phyloP scores from a whole-genome alignment of 768 basidiomycete species.

The Rhodotorula diobovata region DNA sequence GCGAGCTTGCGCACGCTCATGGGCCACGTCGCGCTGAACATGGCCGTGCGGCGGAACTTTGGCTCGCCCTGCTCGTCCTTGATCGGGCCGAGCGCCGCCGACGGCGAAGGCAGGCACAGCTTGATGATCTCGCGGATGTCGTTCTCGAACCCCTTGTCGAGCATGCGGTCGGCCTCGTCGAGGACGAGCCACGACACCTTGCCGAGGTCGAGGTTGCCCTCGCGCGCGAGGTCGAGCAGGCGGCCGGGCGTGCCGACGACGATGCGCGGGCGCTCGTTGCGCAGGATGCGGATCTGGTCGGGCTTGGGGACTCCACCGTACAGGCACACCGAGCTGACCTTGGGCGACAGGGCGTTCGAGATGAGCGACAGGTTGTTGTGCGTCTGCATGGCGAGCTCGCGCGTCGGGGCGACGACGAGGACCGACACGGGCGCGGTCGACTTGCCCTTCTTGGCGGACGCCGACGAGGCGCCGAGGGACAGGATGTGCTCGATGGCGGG shows the following conservation, averaged over 20 bases:
- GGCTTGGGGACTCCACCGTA: slow-evolving; percentile 94
- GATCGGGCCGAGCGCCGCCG: slow-evolving; percentile 36
- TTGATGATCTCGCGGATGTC: slow-evolving; percentile 88
- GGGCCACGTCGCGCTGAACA: slow-evolving; percentile 94
- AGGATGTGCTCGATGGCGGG: slow-evolving; percentile 67
- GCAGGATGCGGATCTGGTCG: slow-evolving; percentile 60
- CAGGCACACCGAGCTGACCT: slow-evolving; percentile 75
- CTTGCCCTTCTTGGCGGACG: slow-evolving; percentile 44
- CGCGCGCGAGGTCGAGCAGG: slow-evolving; percentile 82
- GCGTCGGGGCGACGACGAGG: slow-evolving; percentile 86
- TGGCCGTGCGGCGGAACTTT: slow-evolving; percentile 48
- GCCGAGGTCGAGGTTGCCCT: slow-evolving; percentile 76
- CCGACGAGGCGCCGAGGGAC: slow-evolving; percentile 38
- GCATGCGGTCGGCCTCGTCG: slow-evolving; percentile 97
- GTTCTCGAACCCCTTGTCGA: slow-evolving; percentile 97
- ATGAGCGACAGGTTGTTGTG: slow-evolving; percentile 73
- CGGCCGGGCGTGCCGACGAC: slow-evolving; percentile 95
- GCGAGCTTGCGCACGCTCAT: slow-evolving; percentile 86
- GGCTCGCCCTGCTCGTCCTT: slow-evolving; percentile 33
- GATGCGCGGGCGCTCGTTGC: slow-evolving; percentile 57
- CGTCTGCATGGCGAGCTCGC: slow-evolving; percentile 93
- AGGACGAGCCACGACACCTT: slow-evolving; percentile 85
- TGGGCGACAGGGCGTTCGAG: slow-evolving; percentile 60
- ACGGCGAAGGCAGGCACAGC: slow-evolving; percentile 54
- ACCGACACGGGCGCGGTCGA: slow-evolving; percentile 47